Evolutionary conservation across 345 rosid species (phyloP).

Genomic region (Populus ilicifolia): DNA sequence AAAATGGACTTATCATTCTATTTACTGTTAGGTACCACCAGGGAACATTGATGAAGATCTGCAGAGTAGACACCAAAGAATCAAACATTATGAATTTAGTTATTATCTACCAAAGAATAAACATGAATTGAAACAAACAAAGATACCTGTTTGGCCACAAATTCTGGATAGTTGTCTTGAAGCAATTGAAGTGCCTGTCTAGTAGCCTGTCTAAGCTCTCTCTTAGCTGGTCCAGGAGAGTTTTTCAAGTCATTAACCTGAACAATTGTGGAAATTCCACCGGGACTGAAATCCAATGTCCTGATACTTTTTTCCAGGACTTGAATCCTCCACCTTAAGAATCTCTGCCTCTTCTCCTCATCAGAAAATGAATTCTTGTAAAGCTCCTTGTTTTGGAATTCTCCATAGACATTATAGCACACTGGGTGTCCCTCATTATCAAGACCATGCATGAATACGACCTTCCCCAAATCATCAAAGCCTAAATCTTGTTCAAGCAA

Average conservation of each 20-base stretch:
- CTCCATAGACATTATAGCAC: slow-evolving; percentile 33
- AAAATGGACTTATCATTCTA: slow-evolving; percentile 30
- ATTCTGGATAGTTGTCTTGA: slow-evolving; percentile 37
- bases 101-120: not conserved
- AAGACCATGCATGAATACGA: slow-evolving; percentile 27
- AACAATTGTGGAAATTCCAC: slow-evolving; percentile 24
- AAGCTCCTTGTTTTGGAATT: slow-evolving; percentile 26
- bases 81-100: not conserved
- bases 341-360: slow-evolving; percentile 24
- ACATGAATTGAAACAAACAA: not conserved
- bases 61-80: not conserved
- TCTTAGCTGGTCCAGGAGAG: slow-evolving; percentile 31
- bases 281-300: slow-evolving; percentile 24
- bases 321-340: slow-evolving; percentile 33
- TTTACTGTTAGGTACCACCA: slow-evolving; percentile 33
- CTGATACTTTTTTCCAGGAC: slow-evolving; percentile 24
- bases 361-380: slow-evolving; percentile 20
- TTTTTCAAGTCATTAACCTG: slow-evolving; percentile 33
- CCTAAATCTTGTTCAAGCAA: slow-evolving; percentile 24
- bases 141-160: slow-evolving; percentile 29
- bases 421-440: slow-evolving; percentile 32
- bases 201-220: slow-evolving; percentile 28
- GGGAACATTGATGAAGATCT: slow-evolving; percentile 33
- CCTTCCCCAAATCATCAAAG: slow-evolving; percentile 17
- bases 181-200: slow-evolving; percentile 24